Percentiles rank a stretch among this genome's conserved stretches.
Evolutionary conservation across 75 land plant species (phyloP).

Genomic region (Larix kaempferi): DNA sequence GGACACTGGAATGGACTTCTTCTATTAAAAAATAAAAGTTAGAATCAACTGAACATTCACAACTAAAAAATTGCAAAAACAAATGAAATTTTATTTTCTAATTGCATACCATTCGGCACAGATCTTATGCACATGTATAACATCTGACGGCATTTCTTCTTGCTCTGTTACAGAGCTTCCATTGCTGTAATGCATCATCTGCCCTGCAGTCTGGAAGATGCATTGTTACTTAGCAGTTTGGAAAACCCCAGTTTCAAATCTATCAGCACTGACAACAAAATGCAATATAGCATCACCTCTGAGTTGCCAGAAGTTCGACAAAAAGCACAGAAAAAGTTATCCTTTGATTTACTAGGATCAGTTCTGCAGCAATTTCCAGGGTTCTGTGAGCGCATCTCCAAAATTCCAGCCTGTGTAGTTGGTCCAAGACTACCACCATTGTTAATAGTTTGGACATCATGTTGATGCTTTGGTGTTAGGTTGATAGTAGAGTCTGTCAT

Average conservation of each 20-base stretch:
- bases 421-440: slow-evolving; percentile 3
- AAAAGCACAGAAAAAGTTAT: slow-evolving; percentile 44
- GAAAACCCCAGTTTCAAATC: neutral
- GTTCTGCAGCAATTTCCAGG: neutral
- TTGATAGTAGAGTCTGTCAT: neutral
- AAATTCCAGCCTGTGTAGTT: neutral
- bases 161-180: slow-evolving; percentile 32
- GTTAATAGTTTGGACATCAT: neutral
- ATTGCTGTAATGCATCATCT: slow-evolving; percentile 60
- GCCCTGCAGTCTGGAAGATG: slow-evolving; percentile 58
- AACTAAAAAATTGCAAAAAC: neutral
- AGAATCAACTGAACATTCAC: neutral
- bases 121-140: slow-evolving; percentile 61
- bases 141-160: slow-evolving; percentile 19
- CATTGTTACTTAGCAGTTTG: neutral
- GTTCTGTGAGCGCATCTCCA: neutral
- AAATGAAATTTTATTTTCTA: neutral
- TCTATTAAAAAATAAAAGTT: neutral
- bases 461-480: neutral
- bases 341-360: slow-evolving; percentile 13
- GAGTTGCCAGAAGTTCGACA: slow-evolving; percentile 40
- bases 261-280: neutral
- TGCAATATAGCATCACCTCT: slow-evolving; percentile 34
- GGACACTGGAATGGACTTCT: neutral
- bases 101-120: slow-evolving; percentile 79